Conservation (phyloP, 2,329 filamentous ascomycete species). For the Cordyceps cateniannulata region DNA sequence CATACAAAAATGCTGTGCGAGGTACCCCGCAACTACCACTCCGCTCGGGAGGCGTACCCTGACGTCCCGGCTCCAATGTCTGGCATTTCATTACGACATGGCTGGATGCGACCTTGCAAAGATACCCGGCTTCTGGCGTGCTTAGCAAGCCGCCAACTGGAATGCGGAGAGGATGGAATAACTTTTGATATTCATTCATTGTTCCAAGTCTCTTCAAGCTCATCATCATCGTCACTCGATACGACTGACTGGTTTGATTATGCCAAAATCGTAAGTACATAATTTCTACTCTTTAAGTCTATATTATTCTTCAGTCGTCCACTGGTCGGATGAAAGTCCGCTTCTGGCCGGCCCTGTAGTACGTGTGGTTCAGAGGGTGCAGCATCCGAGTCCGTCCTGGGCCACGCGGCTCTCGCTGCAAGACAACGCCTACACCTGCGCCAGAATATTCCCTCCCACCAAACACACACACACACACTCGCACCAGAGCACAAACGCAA, state of each 20-base stretch:
- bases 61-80: neutral
- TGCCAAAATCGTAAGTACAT: neutral
- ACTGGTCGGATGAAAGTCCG: too few species aligned
- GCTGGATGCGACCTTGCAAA: neutral
- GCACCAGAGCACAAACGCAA: neutral
- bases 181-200: neutral
- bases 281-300: neutral
- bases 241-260: neutral
- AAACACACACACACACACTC: neutral
- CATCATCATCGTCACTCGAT: neutral
- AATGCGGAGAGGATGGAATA: neutral
- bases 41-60: conserved; percentile 6
- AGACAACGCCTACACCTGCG: neutral
- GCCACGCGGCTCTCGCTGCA: conserved; percentile 3
- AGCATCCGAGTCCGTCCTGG: neutral
- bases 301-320: neutral
- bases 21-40: neutral
- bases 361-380: too few species aligned
- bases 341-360: too few species aligned
- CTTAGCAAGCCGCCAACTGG: neutral
- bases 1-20: neutral
- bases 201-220: neutral
- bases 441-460: neutral
- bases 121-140: neutral
- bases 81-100: neutral